Evolutionary conservation across 495 filamentous ascomycete species (phyloP).

Genomic region (Podospora didyma): DNA sequence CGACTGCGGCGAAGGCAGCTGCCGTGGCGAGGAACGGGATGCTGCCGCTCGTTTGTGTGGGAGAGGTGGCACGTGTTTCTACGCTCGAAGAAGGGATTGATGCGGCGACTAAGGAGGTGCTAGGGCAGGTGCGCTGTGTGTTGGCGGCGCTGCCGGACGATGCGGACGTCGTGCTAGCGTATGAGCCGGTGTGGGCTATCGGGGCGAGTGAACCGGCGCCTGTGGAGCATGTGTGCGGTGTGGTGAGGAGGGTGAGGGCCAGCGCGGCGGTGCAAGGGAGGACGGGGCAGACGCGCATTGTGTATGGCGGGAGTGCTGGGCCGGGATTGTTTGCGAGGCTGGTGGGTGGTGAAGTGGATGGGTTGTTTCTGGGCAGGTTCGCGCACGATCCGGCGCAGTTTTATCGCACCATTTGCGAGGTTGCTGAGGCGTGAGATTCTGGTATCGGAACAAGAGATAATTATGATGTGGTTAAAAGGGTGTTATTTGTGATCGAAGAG

Average conservation of each 20-base stretch:
- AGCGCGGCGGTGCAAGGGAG: constrained; percentile 38
- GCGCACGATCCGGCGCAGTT: constrained; percentile 70
- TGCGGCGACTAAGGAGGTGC: constrained; percentile 61
- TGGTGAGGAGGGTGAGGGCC: constrained; percentile 58
- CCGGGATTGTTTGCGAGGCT: constrained; percentile 67
- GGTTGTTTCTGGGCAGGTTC: constrained; percentile 78
- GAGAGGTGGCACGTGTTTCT: constrained; percentile 51
- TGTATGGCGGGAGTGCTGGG: constrained; percentile 80
- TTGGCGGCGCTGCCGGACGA: constrained; percentile 53
- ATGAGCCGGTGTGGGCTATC: constrained; percentile 90
- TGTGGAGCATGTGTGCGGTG: constrained; percentile 65
- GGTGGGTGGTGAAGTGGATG: constrained; percentile 67
- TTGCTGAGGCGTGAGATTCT: constrained; percentile 33
- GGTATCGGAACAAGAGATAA: too few relatives aligned
- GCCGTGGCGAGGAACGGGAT: constrained; percentile 64
- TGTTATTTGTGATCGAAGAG: too few relatives aligned
- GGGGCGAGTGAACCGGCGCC: constrained; percentile 68
- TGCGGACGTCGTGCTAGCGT: constrained; percentile 73
- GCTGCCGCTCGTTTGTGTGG: constrained; percentile 76
- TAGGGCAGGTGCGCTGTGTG: constrained; percentile 57
- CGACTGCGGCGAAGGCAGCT: constrained; percentile 60
- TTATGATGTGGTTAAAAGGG: too few relatives aligned
- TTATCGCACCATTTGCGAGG: constrained; percentile 63
- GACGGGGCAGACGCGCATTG: constrained; percentile 55
- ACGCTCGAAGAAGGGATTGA: constrained; percentile 25